These are phyloP conservation scores for Capsicum pubescens DNA, from an alignment of 257 asterid species.

Conservation along the genomic window DNA sequence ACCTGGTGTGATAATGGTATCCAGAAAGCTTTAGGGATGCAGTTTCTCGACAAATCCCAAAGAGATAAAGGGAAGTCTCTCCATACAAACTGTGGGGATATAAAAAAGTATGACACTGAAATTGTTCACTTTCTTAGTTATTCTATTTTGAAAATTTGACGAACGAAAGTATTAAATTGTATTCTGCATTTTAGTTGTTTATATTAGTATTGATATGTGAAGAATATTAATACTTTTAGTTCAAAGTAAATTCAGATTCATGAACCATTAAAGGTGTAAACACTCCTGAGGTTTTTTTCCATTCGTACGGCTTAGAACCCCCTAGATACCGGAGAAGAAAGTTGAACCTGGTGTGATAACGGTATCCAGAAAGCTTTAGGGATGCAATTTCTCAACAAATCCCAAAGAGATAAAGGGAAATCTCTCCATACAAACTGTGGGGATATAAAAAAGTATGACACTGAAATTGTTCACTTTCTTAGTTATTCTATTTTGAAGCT, in stretches of 20 bases:
- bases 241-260: no score
- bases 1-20: constrained; percentile 59
- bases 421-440: background rate
- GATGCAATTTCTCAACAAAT: constrained; percentile 31
- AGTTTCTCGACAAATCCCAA: constrained; percentile 29
- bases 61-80: constrained; percentile 13
- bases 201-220: no score
- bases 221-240: no score
- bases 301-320: no score
- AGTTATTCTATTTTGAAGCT: background rate
- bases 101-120: constrained; percentile 6
- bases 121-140: background rate
- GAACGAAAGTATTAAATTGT: no score
- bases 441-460: constrained; percentile 6
- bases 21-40: constrained; percentile 50
- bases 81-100: background rate
- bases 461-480: background rate
- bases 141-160: no score
- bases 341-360: constrained; percentile 62
- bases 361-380: constrained; percentile 54
- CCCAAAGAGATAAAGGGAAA: constrained; percentile 16
- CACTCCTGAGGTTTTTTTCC: no score
- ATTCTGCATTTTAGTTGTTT: no score
- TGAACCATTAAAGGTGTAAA: no score
- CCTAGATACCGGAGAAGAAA: constrained; percentile 54